Base-by-base conservation (phyloP, 2,329 filamentous ascomycete genomes). In the Aureobasidium melanogenum region DNA sequence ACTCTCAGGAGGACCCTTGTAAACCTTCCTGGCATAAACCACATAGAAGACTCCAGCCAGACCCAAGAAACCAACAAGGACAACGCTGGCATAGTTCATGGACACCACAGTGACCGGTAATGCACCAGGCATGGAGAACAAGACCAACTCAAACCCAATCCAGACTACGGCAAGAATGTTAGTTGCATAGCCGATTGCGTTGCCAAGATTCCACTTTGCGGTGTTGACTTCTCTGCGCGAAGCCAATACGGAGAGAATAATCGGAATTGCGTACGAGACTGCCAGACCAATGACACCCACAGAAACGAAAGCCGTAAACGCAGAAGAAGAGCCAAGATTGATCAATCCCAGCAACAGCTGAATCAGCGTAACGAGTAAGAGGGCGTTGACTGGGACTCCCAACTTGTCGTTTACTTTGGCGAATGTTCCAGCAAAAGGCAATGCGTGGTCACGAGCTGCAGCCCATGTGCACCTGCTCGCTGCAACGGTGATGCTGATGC, bases 1-100 rank as follows among this genome's bases (percentile, higher is more conserved):
- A 38, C 41, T 47, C 55, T 58, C 55, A 2, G 55, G 55, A 8
- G 55, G 55, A 1, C 55, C 55, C 30, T 43, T 22, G 30, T 58
- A 58, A 7, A 38, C 15, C 32, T 84, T 82, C 73, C 83, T 82
- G 32, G 87, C 87, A 84, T 85, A 88, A 56, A 79, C 78, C 66
- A 83, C 76, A 75, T 91, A 91, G 86, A 86, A 91, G 10, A 76
- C 71, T 8, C 77, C 79, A 0, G 87, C 83, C 61, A 89, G 79
- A 39, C 77, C 56, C 60, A 83, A 80, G 63, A 88, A 86, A 4
- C 79, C 85, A 28, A 87, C 80, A 66, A 90, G 88, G 15, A 91
- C 87, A 30, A 85, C 87, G n/a, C 84, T 50, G 10, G 82, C 81
- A 66, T 85, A 85, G 64, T 84, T 85, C 72, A 82, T 83, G 57